Base-by-base conservation (phyloP, 495 filamentous ascomycete species). In the Friedmanniomyces simplex region DNA sequence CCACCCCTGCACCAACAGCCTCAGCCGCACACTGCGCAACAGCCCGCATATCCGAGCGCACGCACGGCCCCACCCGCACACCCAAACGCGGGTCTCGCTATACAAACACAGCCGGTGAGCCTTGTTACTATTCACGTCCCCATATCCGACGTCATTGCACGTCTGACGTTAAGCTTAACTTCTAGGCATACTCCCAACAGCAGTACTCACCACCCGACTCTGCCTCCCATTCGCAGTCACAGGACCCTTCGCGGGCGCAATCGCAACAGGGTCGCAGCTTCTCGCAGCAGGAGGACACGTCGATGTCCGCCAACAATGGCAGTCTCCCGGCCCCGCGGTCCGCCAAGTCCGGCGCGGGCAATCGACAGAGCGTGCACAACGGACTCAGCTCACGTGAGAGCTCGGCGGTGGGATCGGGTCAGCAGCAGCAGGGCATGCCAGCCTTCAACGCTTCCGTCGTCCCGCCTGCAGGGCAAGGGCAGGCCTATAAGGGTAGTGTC, bases 381-480 rank as follows among this genome's bases (percentile, higher is more conserved):
- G 61, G 60, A 26, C 45, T 63, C 22, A 54, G 24, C 30, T 20
- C 56, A 39, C 60, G 60, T 52, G 60, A 63, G n/a, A 46, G 42
- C 28, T 50, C 59, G 24, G 42, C 20, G 4, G 39, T 61, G 28
- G 52, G 53, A n/a, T 42, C 50, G 21, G 41, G 34, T 43, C 39
- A 6, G 22, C 52, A 47, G 49, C 47, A 64, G 30, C 55, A 41
- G 30, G 67, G 68, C 34, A 50, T 69, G 42, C 54, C 66, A 12
- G 60, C 68, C 11, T 71, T 69, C 55, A 67, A 67, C 18, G 60
- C 69, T 50, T 67, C 66, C 26, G 67, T 73, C 51, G 69, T 69
- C 16, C 69, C 69, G 30, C 47, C 62, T 55, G 54, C 47, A 26
- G 65, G 68, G 28, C 66, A 68, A 61, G 64, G 63, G 1, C 63